These are phyloP conservation scores for Lagerstroemia speciosa DNA, from an alignment of 345 rosid species.

Conservation along the genomic window DNA sequence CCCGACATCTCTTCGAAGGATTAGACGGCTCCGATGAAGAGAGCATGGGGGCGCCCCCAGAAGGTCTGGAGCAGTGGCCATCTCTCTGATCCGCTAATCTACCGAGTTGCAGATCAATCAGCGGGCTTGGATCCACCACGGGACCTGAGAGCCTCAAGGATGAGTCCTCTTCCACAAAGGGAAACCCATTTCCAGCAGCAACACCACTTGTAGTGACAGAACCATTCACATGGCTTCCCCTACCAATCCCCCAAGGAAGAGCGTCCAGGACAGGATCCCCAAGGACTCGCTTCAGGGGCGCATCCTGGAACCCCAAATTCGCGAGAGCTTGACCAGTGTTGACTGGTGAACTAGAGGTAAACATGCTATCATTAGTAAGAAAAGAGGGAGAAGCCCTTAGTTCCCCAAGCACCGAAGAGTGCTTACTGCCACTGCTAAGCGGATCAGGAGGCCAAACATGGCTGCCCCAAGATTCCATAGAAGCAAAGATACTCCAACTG, in stretches of 20 bases:
- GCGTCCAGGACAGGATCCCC: slow-evolving; percentile 16
- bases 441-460: slow-evolving; percentile 24
- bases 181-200: slow-evolving; percentile 8
- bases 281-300: slow-evolving; percentile 16
- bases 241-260: slow-evolving; percentile 12
- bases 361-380: slow-evolving; percentile 15
- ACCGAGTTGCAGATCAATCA: slow-evolving; percentile 16
- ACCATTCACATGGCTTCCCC: slow-evolving; percentile 15
- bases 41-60: slow-evolving; percentile 11
- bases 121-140: slow-evolving; percentile 21
- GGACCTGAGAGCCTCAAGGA: slow-evolving; percentile 31
- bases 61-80: slow-evolving; percentile 4
- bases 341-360: slow-evolving; percentile 21
- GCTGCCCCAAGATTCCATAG: slow-evolving; percentile 46
- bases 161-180: slow-evolving; percentile 24
- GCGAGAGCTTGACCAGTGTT: slow-evolving; percentile 18
- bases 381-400: slow-evolving; percentile 15
- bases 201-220: background rate
- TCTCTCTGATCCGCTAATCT: slow-evolving; percentile 12
- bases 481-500: background rate
- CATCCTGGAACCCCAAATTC: slow-evolving; percentile 26
- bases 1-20: slow-evolving; percentile 27
- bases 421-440: slow-evolving; percentile 21
- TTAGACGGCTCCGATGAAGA: slow-evolving; percentile 21
- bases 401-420: slow-evolving; percentile 24